Conservation (phyloP, 805 yeast genomes). For the Nakazawaea pomicola region DNA sequence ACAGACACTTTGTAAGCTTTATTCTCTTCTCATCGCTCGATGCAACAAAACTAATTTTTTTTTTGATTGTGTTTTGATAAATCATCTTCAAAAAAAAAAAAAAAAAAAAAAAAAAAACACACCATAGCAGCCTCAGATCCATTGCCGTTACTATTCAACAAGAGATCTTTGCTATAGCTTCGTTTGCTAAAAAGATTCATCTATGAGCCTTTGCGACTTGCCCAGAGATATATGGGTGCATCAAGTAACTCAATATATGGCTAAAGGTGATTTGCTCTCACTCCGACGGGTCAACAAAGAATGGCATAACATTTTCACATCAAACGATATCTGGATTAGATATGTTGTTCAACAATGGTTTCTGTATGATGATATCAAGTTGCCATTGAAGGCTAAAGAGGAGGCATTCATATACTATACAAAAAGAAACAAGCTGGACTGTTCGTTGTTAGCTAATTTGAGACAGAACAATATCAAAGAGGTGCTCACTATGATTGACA, state of each 20-base stretch:
- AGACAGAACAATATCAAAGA: neutral
- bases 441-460: neutral
- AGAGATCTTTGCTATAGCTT: too few species aligned
- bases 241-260: neutral
- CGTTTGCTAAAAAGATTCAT: too few species aligned
- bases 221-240: slow-evolving; percentile 9
- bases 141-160: too few species aligned
- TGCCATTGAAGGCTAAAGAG: neutral
- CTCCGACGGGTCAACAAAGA: slow-evolving; percentile 4
- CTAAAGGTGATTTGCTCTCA: neutral
- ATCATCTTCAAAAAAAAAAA: neutral
- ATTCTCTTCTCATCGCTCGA: too few species aligned
- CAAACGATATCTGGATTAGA: slow-evolving; percentile 8
- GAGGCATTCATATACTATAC: neutral
- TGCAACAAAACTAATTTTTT: too few species aligned
- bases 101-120: neutral
- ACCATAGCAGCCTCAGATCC: too few species aligned
- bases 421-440: neutral
- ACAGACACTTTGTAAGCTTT: too few species aligned
- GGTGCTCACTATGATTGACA: neutral
- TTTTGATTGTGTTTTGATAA: too few species aligned
- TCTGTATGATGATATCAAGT: neutral
- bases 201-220: neutral
- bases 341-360: slow-evolving; percentile 2
- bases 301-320: slow-evolving; percentile 1